Evolutionary conservation across 148 eudicot genomes (phyloP).

Genomic region (Nepenthes gracilis): DNA sequence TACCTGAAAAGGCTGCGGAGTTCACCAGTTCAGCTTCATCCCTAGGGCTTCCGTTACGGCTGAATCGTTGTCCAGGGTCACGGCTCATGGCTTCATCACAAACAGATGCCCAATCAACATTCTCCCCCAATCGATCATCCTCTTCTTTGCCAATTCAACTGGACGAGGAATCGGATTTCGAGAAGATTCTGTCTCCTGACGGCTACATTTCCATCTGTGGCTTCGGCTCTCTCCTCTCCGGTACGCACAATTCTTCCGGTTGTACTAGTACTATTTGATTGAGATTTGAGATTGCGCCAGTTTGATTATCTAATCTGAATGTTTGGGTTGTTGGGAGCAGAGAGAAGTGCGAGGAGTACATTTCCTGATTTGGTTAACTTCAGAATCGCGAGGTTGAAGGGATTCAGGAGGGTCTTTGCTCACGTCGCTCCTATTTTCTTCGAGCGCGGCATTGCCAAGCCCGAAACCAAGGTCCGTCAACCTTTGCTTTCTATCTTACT

Average conservation of each 20-base stretch:
- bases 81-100: neutral
- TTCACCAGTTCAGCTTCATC: too few relatives aligned
- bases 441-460: constrained; percentile 89
- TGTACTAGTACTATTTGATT: neutral
- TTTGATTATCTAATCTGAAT: neutral
- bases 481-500: constrained; percentile 1
- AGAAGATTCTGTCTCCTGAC: constrained; percentile 33
- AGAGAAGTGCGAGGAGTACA: constrained; percentile 90
- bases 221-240: constrained; percentile 96
- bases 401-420: constrained; percentile 84
- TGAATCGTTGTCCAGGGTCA: neutral
- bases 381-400: constrained; percentile 63
- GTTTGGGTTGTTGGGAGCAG: constrained; percentile 27
- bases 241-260: constrained; percentile 15
- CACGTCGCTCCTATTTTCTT: constrained; percentile 91
- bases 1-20: too few relatives aligned
- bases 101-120: constrained; percentile 7
- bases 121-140: constrained; percentile 5
- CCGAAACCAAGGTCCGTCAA: constrained; percentile 61
- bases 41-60: too few relatives aligned
- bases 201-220: constrained; percentile 73
- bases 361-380: constrained; percentile 77
- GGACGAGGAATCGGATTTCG: constrained; percentile 49
- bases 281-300: neutral
- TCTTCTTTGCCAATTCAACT: constrained; percentile 34